These are phyloP conservation scores for Diaporthe velutina DNA, from an alignment of 2,329 filamentous ascomycete genomes.

Conservation along the genomic window DNA sequence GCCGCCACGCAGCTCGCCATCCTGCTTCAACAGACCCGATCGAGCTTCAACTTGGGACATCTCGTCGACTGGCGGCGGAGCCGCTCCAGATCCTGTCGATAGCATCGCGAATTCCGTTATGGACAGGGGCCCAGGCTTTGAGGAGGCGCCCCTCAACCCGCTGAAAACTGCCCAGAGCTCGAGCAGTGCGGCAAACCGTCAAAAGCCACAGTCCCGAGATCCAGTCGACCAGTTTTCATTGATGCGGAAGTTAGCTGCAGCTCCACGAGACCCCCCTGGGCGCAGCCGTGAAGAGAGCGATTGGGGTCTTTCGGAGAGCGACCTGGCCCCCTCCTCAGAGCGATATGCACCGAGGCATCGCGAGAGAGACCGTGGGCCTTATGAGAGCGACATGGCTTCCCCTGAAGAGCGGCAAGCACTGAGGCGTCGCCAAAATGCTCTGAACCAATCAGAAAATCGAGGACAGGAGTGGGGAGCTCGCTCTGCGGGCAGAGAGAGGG, in stretches of 20 bases:
- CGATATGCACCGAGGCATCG: neutral
- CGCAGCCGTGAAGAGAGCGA: neutral
- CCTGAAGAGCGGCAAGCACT: neutral
- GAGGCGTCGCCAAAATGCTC: neutral
- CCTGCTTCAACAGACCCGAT: neutral
- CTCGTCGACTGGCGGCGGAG: neutral
- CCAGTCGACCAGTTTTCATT: neutral
- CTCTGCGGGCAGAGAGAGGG: constrained; percentile 11
- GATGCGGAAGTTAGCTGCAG: neutral
- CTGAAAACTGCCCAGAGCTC: neutral
- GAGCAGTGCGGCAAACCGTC: neutral
- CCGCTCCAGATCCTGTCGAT: constrained; percentile 1
- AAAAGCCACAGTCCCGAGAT: neutral
- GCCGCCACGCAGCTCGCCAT: neutral
- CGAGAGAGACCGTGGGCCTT: neutral
- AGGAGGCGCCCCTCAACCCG: neutral
- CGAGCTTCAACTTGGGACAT: constrained; percentile 4
- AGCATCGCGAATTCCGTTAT: neutral
- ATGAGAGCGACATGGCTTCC: neutral
- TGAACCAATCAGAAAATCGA: neutral
- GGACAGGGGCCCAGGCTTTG: neutral
- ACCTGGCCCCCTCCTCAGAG: neutral
- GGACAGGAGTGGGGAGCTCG: neutral
- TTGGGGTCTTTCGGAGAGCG: neutral
- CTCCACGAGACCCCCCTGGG: neutral